Conservation (phyloP, 1,284 basidiomycete genomes). For the Golubevia pallescens region DNA sequence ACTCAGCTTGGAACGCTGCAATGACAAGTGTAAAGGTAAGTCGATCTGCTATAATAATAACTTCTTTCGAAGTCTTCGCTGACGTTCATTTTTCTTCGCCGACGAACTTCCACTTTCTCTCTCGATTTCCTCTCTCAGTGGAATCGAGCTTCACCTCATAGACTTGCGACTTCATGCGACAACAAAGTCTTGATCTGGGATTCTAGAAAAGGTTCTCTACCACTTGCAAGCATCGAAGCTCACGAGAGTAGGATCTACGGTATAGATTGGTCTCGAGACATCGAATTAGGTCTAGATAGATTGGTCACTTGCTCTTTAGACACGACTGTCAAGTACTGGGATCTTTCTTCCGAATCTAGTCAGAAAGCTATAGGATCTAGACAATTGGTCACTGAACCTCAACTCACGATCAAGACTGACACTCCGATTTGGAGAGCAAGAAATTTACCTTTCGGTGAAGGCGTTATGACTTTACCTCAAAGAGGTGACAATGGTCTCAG, state of each 20-base stretch:
- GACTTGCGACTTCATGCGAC: slow-evolving; percentile 20
- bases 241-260: slow-evolving; percentile 60
- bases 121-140: slow-evolving; percentile 21
- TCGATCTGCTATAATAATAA: slow-evolving; percentile 22
- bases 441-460: slow-evolving; percentile 88
- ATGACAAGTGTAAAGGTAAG: slow-evolving; percentile 61
- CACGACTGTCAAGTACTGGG: slow-evolving; percentile 59
- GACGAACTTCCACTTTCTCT: not conserved
- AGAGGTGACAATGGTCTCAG: slow-evolving; percentile 82
- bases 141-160: slow-evolving; percentile 19
- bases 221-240: slow-evolving; percentile 46
- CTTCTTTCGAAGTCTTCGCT: no score
- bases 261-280: slow-evolving; percentile 57
- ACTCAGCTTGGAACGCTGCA: slow-evolving; percentile 59
- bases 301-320: slow-evolving; percentile 61
- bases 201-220: slow-evolving; percentile 48
- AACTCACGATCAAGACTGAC: slow-evolving; percentile 73
- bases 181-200: slow-evolving; percentile 60
- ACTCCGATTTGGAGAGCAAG: slow-evolving; percentile 95
- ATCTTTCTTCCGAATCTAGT: slow-evolving; percentile 30
- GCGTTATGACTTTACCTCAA: slow-evolving; percentile 87
- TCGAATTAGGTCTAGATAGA: slow-evolving; percentile 40
- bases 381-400: slow-evolving; percentile 49
- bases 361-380: slow-evolving; percentile 42
- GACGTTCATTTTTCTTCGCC: slow-evolving; percentile 19